Evolutionary conservation across 2,329 filamentous ascomycete species (phyloP).

Genomic region (Ophiosphaerella korrae): DNA sequence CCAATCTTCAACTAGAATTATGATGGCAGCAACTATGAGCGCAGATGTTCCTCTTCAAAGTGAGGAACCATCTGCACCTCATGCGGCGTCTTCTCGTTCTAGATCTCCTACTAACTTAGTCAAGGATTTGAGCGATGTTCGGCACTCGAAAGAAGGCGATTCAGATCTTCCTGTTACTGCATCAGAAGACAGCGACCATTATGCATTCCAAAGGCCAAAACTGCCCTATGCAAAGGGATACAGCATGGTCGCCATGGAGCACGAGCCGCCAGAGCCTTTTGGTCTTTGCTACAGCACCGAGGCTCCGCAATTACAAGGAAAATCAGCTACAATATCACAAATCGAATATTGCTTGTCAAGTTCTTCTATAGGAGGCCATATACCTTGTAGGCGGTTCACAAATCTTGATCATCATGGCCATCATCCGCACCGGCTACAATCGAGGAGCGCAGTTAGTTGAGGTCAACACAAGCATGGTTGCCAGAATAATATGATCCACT

Average conservation of each 20-base stretch:
- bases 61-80: too few relatives aligned
- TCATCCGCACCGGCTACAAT: slow-evolving; percentile 1
- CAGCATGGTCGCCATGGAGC: slow-evolving; percentile 1
- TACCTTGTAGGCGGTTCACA: not conserved
- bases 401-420: slow-evolving; percentile 1
- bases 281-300: slow-evolving; percentile 1
- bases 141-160: too few relatives aligned
- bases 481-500: slow-evolving; percentile 13
- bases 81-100: too few relatives aligned
- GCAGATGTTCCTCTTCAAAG: too few relatives aligned
- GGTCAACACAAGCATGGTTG: slow-evolving; percentile 1
- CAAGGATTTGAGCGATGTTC: too few relatives aligned
- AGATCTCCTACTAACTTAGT: too few relatives aligned
- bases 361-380: not conserved
- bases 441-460: slow-evolving; percentile 6
- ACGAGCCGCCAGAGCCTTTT: slow-evolving; percentile 6
- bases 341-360: slow-evolving; percentile 3
- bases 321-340: slow-evolving; percentile 1
- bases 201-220: not conserved
- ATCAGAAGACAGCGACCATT: not conserved
- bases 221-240: slow-evolving; percentile 3
- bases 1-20: too few relatives aligned
- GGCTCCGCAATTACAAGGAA: not conserved
- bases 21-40: too few relatives aligned
- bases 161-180: not conserved